These are phyloP conservation scores for Tylopilus cervinicoccineus DNA, from an alignment of 768 basidiomycete species.

Conservation along the genomic window DNA sequence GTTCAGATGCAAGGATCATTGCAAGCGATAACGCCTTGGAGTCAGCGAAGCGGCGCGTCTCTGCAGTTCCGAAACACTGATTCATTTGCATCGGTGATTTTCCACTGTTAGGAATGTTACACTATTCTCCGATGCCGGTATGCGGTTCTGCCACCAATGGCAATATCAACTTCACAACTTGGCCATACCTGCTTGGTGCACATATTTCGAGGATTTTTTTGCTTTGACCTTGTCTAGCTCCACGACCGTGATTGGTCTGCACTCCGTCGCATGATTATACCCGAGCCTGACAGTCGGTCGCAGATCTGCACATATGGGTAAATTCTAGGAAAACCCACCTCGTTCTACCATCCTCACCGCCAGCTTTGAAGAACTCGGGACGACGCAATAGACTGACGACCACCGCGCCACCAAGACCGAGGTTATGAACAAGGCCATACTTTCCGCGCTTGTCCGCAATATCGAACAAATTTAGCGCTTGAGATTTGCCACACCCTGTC, in stretches of 20 bases:
- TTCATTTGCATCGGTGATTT: too few species aligned
- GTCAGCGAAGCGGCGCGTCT: too few species aligned
- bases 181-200: conserved; percentile 29
- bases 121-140: too few species aligned
- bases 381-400: conserved; percentile 70
- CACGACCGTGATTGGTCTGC: conserved; percentile 49
- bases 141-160: too few species aligned
- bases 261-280: conserved; percentile 74
- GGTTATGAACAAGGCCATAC: conserved; percentile 69
- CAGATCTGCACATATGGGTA: not conserved
- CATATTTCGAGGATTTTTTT: conserved; percentile 46
- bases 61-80: too few species aligned
- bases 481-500: conserved; percentile 75
- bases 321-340: conserved; percentile 36
- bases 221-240: conserved; percentile 77
- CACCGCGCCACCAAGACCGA: conserved; percentile 77
- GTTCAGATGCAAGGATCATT: too few species aligned
- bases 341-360: conserved; percentile 57
- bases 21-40: too few species aligned
- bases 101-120: too few species aligned
- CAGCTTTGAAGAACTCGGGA: conserved; percentile 67
- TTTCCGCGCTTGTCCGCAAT: conserved; percentile 61
- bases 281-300: conserved; percentile 48
- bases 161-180: too few species aligned
- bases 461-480: conserved; percentile 65